A percentile compares a stretch with the other conserved stretches of the same genome.
phyloP scores from a whole-genome alignment of 169 alveolate genomes.

The Plasmodium inui region DNA sequence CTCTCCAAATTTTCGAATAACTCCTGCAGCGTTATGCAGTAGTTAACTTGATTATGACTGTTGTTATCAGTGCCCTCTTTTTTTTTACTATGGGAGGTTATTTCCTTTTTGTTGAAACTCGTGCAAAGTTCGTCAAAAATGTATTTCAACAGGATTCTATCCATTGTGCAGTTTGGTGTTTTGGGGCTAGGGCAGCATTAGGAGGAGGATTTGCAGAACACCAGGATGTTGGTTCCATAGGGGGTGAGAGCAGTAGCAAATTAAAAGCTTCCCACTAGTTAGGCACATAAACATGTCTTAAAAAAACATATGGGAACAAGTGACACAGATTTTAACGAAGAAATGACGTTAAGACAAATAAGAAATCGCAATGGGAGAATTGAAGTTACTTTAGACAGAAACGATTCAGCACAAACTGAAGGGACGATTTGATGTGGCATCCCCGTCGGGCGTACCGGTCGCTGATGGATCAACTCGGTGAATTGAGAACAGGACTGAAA shows the following conservation, averaged over 20 bases:
- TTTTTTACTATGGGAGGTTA: constrained; percentile 2
- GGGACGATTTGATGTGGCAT: not conserved
- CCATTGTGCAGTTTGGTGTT: constrained; percentile 15
- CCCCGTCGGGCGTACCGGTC: not conserved
- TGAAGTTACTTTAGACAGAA: not conserved
- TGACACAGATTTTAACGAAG: not conserved
- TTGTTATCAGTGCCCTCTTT: constrained; percentile 16
- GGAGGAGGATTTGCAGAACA: not conserved
- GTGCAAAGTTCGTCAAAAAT: constrained; percentile 60
- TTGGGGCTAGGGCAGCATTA: not conserved
- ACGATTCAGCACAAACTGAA: not conserved
- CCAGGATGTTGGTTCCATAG: not conserved
- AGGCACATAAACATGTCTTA: constrained; percentile 2
- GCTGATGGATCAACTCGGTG: not conserved
- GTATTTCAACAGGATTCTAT: constrained; percentile 23
- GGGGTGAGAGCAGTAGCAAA: not conserved
- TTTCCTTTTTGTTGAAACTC: constrained; percentile 41
- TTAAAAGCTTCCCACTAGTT: not conserved
- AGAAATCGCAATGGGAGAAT: not conserved
- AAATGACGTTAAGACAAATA: not conserved
- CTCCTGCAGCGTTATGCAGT: constrained; percentile 52
- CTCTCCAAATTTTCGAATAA: constrained; percentile 50
- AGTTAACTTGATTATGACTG: constrained; percentile 4
- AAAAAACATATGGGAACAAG: not conserved
- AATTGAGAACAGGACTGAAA: not conserved